Evolutionary conservation across 176 grass and related monocot genomes (phyloP).

Genomic region (Oryza punctata): DNA sequence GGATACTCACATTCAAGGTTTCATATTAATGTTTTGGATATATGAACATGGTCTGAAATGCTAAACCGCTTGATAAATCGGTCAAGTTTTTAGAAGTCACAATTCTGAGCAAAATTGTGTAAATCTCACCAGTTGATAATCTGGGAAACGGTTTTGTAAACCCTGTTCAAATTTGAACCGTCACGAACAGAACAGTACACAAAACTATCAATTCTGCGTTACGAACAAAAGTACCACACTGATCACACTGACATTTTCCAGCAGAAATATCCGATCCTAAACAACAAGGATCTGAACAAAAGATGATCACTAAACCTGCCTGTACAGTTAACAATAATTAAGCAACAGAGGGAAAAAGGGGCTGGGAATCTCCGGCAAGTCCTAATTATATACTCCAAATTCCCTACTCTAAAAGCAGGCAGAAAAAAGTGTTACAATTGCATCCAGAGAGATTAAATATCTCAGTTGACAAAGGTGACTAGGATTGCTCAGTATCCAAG

Average conservation of each 20-base stretch:
- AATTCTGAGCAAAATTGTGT: no score
- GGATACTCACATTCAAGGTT: neutral
- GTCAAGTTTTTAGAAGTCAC: no score
- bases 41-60: no score
- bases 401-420: slow-evolving; percentile 30
- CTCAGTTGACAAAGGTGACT: slow-evolving; percentile 39
- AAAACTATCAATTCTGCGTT: neutral
- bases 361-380: slow-evolving; percentile 31
- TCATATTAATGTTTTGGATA: no score
- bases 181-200: neutral
- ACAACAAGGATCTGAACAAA: slow-evolving; percentile 6
- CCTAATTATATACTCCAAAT: slow-evolving; percentile 28
- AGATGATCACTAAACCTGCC: neutral
- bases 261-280: neutral
- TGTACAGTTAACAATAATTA: neutral
- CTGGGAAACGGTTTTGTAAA: no score
- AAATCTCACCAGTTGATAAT: neutral
- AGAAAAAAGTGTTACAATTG: neutral
- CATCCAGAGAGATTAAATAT: slow-evolving; percentile 29
- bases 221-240: neutral
- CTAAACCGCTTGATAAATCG: no score
- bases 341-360: neutral
- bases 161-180: neutral
- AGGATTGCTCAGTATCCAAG: slow-evolving; percentile 4
- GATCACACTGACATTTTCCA: neutral